These are phyloP conservation scores for Mycena indigotica DNA, from an alignment of 768 basidiomycete genomes.

Conservation along the genomic window DNA sequence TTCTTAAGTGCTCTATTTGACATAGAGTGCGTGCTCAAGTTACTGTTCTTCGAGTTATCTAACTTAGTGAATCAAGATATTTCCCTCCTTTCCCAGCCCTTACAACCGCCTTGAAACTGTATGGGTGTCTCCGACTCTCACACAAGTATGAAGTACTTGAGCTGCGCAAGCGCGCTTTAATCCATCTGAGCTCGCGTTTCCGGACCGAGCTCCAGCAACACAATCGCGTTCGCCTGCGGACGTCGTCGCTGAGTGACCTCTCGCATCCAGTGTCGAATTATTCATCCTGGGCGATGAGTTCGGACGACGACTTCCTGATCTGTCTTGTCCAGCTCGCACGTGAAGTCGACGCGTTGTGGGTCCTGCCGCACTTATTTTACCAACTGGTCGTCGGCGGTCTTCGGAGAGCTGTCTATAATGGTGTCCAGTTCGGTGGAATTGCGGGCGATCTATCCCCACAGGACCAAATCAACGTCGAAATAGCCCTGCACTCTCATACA, in stretches of 20 bases:
- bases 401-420: too few relatives aligned
- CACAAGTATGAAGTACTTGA: constrained; percentile 10
- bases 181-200: constrained; percentile 3
- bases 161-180: constrained; percentile 7
- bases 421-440: too few relatives aligned
- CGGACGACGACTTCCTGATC: neutral
- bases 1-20: constrained; percentile 18
- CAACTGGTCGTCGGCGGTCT: too few relatives aligned
- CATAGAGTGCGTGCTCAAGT: constrained; percentile 7
- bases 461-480: too few relatives aligned
- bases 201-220: neutral
- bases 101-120: neutral
- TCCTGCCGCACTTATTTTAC: constrained; percentile 10
- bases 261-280: neutral
- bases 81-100: constrained; percentile 3
- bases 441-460: too few relatives aligned
- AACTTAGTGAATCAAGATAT: constrained; percentile 9
- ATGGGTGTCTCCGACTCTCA: constrained; percentile 10
- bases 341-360: constrained; percentile 2
- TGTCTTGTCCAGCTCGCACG: constrained; percentile 3
- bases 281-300: neutral
- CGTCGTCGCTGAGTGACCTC: neutral
- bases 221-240: neutral
- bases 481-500: too few relatives aligned
- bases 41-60: neutral